Base-by-base conservation (phyloP, 2,329 filamentous ascomycete species). In the Hymenoscyphus infarciens region DNA sequence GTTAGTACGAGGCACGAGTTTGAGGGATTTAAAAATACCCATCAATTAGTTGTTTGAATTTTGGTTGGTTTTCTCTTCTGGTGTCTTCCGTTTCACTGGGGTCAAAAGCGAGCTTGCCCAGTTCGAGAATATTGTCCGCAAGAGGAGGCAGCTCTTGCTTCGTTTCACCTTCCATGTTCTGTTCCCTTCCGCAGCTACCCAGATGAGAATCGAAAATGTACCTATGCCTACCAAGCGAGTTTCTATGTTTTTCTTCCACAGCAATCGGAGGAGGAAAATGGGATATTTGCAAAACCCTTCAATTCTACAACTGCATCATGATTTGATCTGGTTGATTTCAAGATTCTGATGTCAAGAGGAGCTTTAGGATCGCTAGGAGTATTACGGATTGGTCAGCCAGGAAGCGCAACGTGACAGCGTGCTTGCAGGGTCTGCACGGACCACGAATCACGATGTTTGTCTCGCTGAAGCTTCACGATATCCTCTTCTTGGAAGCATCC, bases 101-200 rank as follows among this genome's bases (percentile, higher is more conserved):
- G 63, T 74, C 68, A 64, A 70, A 74, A 22, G 70, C 69, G 35
- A 64, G 58, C 58, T 72, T 70, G 27, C 72, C 73, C 57, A 31
- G 54, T 53, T 69, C 67, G 5, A 74, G 64, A 49, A 74, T 67
- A 35, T 66, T 61, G 55, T 74, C 71, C 22, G 70, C 64, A 38
- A 74, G 55, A 38, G 70, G 67, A 22, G 70, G 66, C 38, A 69
- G 64, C 7, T 60, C 54, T 49, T 59, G 64, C 25, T 62, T 64
- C 1, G 39, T 22, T 8, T 57, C 16, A 6, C 29, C 35, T 19
- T 38, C 57, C 49, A 62, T 62, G 7, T 38, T 42, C 19, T 19
- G 19, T 45, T n/a, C 3, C n/a, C n/a, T 49, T 22, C 19, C 42
- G 42, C 13, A 13, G 33, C 2, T 35, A 35, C 33, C 13, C 33